Conservation (phyloP, 2,329 filamentous ascomycete species). For the Claviceps sp. region DNA sequence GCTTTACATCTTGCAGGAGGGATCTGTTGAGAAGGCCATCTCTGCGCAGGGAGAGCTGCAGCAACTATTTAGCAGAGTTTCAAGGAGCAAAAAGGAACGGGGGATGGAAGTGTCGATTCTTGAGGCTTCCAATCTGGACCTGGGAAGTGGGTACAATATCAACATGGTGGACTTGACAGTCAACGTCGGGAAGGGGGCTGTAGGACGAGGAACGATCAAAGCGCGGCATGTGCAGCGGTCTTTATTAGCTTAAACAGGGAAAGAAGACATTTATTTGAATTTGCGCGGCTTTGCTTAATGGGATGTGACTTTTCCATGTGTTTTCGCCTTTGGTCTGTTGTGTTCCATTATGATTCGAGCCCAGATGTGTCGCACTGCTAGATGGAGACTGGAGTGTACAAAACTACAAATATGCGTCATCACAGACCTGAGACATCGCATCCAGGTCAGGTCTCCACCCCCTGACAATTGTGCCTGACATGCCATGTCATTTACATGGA, state of each 20-base stretch:
- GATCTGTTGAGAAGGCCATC: conserved; percentile 35
- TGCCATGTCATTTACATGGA: no score
- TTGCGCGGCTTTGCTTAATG: background rate
- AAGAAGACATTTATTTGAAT: background rate
- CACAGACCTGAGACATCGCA: no score
- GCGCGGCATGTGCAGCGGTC: conserved; percentile 2
- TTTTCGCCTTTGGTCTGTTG: no score
- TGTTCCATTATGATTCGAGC: no score
- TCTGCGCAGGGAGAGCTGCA: conserved; percentile 41
- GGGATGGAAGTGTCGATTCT: conserved; percentile 22
- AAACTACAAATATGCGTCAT: no score
- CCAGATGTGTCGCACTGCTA: no score
- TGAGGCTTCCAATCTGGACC: conserved; percentile 26
- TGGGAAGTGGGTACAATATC: conserved; percentile 32
- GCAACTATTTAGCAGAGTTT: conserved; percentile 35
- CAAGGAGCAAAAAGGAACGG: conserved; percentile 15
- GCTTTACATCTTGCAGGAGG: conserved; percentile 46
- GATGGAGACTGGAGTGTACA: no score
- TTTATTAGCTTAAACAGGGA: background rate
- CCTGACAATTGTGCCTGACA: no score
- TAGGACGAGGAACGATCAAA: conserved; percentile 15
- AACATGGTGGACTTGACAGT: conserved; percentile 36
- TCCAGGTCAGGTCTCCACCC: no score
- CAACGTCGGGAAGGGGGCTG: conserved; percentile 19
- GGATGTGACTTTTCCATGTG: background rate